Conservation (phyloP, 371 early-diverging fungal species). For the Haplosporangium sp. region DNA sequence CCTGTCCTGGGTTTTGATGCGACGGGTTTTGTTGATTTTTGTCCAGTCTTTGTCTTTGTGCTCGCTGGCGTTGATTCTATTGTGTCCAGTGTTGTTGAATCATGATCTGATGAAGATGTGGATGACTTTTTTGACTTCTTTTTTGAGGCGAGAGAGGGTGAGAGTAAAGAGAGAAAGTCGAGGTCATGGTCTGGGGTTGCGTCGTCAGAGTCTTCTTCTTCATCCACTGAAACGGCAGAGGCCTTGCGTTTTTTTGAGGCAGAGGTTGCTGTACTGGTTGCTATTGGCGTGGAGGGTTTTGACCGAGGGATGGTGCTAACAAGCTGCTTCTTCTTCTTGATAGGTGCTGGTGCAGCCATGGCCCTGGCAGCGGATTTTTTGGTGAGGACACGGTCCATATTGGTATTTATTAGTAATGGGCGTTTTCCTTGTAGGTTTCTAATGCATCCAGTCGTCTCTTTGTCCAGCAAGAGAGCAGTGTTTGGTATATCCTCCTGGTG, state of each 20-base stretch:
- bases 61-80: slow-evolving; percentile 6
- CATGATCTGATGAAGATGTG: not conserved
- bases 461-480: not conserved
- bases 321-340: slow-evolving; percentile 39
- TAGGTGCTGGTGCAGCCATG: slow-evolving; percentile 41
- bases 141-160: slow-evolving; percentile 20
- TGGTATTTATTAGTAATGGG: not conserved
- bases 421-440: not conserved
- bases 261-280: not conserved
- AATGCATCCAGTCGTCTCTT: not conserved
- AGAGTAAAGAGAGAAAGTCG: slow-evolving; percentile 36
- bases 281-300: slow-evolving; percentile 16
- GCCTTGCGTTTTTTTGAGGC: slow-evolving; percentile 34
- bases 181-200: slow-evolving; percentile 41
- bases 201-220: slow-evolving; percentile 1
- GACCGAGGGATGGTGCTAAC: slow-evolving; percentile 30
- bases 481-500: too few species aligned
- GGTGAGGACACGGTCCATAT: slow-evolving; percentile 38
- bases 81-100: not conserved
- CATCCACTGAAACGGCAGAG: not conserved
- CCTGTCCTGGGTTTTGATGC: slow-evolving; percentile 42
- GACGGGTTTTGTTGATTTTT: slow-evolving; percentile 8
- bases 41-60: not conserved
- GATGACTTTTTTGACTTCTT: slow-evolving; percentile 12
- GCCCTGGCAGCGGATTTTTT: slow-evolving; percentile 48